A percentile compares a stretch with the other conserved stretches of the same genome.
These are phyloP conservation scores for Aspergillus ostianus DNA, from an alignment of 495 filamentous ascomycete species.

Conservation along the genomic window DNA sequence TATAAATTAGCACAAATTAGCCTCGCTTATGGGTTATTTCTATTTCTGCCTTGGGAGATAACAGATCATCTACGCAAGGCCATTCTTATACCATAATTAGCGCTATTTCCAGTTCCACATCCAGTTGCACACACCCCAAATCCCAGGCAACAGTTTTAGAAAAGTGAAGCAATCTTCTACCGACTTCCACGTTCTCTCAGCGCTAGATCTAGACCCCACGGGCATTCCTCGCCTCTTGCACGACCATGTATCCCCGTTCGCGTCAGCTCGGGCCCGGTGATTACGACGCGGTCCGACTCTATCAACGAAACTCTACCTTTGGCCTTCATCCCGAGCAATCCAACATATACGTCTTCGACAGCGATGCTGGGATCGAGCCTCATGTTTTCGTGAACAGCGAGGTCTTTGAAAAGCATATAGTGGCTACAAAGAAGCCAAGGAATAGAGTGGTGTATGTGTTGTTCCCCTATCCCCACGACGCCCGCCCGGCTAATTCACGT, in stretches of 20 bases:
- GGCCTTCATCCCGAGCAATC: slow-evolving; percentile 8
- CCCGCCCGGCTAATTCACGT: neutral
- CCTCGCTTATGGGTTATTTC: neutral
- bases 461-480: no score
- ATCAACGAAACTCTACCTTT: slow-evolving; percentile 8
- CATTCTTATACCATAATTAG: neutral
- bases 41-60: neutral
- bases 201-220: neutral
- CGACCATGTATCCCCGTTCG: neutral
- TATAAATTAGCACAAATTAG: neutral
- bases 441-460: slow-evolving; percentile 14
- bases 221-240: neutral
- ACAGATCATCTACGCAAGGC: neutral
- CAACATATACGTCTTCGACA: slow-evolving; percentile 13
- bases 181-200: neutral
- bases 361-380: neutral
- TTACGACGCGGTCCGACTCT: slow-evolving; percentile 3
- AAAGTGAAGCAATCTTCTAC: neutral
- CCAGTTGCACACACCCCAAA: neutral
- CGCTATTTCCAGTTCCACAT: neutral
- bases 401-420: slow-evolving; percentile 11
- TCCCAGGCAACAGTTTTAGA: neutral
- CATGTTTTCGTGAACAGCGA: slow-evolving; percentile 15
- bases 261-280: neutral
- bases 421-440: slow-evolving; percentile 6